Evolutionary conservation across 2,329 filamentous ascomycete genomes (phyloP).

Genomic region (Xylariomycetidae sp.): DNA sequence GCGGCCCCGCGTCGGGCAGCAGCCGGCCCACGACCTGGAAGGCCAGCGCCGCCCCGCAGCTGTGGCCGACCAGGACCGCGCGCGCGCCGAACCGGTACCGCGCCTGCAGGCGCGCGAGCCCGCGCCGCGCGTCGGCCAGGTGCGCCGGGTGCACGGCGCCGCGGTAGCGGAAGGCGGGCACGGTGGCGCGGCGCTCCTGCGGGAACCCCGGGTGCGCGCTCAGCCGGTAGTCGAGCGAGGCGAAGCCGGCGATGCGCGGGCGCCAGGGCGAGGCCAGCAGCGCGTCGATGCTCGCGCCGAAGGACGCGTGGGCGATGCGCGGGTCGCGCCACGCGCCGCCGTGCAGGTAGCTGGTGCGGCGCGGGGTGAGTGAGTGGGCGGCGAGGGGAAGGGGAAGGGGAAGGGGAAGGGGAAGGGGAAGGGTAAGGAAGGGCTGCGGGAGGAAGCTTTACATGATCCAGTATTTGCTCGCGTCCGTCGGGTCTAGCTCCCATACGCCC

Average conservation of each 20-base stretch:
- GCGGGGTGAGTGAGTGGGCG: not conserved
- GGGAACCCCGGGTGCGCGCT: constrained; percentile 45
- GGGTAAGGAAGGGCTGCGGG: not conserved
- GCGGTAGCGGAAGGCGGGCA: constrained; percentile 27
- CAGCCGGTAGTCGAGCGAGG: constrained; percentile 60
- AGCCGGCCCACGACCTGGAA: constrained; percentile 47
- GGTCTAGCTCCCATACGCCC: constrained; percentile 1
- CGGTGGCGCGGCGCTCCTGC: constrained; percentile 33
- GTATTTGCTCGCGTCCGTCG: constrained; percentile 2
- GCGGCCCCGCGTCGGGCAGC: constrained; percentile 24
- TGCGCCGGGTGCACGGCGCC: constrained; percentile 55
- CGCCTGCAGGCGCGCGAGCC: constrained; percentile 42
- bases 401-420: not conserved
- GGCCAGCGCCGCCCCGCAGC: constrained; percentile 57
- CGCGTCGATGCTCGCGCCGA: constrained; percentile 37
- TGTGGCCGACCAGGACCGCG: constrained; percentile 57
- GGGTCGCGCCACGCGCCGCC: constrained; percentile 61
- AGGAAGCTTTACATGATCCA: constrained; percentile 1
- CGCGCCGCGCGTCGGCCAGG: constrained; percentile 48
- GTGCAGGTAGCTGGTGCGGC: constrained; percentile 44
- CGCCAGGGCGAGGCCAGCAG: constrained; percentile 25
- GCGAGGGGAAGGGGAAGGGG: not conserved
- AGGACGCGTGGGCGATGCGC: constrained; percentile 37
- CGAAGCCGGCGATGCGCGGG: constrained; percentile 49
- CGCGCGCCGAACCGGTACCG: constrained; percentile 34